Evolutionary conservation across 306 rosid genomes (phyloP), one percentile per base, ranked within the genome.

Genomic region (Trifolium pratense): DNA sequence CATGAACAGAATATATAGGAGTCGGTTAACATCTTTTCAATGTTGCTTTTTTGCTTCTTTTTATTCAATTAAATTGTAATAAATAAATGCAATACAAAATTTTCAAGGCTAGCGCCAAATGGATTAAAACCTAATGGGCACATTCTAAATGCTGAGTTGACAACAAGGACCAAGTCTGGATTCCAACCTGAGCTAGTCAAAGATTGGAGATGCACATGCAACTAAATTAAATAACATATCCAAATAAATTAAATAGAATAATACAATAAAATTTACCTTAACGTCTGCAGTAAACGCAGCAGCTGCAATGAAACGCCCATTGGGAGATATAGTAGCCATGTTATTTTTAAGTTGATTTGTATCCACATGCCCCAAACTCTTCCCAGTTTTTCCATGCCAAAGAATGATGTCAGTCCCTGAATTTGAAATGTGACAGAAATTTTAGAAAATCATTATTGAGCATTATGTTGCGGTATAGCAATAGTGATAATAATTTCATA

Each of bases 201-300:
- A 42, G 64, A 80, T 17, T 39, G 46, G 60, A 56, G 74, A 39
- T 18, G n/a, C 16, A 3, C 3, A 21, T 65, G 31, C 34, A 6
- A 60, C 65, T 60, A 76, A 31, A 65, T 31, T 71, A 2, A 62
- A 16, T 36, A 68, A 17, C 29, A 71, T 42, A 32, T 66, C 37
- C 20, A 34, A 52, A 71, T 71, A 40, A 60, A 39, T 43, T 48
- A 68, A 14, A 60, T 15, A 75, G 46, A 18, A 25, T 25, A 49
- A 14, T 8, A 18, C 63, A 80, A 20, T 70, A 66, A 59, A 23
- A 29, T 32, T 74, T 51, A 92, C 99, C 92, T 95, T 95, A 75
- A 95, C 99, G 62, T 95, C 99, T 51, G 97, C 97, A 62, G 99
- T 95, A 86, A 95, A 95, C 37, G 99, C 99, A 66, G 99, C 99